Percentiles rank a stretch among this genome's conserved stretches.
Evolutionary conservation across 1,139 yeast genomes (phyloP).

Genomic region (Geotrichum phurueaensis): DNA sequence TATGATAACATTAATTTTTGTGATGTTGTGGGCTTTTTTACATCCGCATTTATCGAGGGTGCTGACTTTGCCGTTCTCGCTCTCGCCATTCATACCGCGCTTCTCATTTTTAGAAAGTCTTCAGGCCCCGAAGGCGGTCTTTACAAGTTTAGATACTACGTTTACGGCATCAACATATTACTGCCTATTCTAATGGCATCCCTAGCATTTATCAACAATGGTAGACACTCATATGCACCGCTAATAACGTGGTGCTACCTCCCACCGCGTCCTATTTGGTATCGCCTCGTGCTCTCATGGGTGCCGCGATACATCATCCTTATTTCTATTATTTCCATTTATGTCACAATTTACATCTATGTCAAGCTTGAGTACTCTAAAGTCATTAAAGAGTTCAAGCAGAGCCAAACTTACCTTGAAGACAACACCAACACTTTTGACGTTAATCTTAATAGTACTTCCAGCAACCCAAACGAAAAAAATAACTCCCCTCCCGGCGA

Average conservation of each 20-base stretch:
- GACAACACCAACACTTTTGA: background rate
- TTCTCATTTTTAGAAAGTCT: constrained; percentile 53
- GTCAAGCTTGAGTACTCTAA: constrained; percentile 43
- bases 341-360: constrained; percentile 65
- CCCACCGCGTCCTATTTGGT: constrained; percentile 71
- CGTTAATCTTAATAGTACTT: constrained; percentile 1
- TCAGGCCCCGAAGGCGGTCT: constrained; percentile 67
- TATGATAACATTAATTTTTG: constrained; percentile 54
- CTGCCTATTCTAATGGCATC: constrained; percentile 68
- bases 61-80: constrained; percentile 80
- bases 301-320: constrained; percentile 69
- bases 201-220: constrained; percentile 55
- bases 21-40: constrained; percentile 76
- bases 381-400: constrained; percentile 29
- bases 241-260: constrained; percentile 77
- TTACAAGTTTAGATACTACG: constrained; percentile 51
- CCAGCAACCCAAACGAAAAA: background rate
- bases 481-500: background rate
- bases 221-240: constrained; percentile 28
- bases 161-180: constrained; percentile 54
- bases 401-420: constrained; percentile 24
- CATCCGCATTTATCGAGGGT: constrained; percentile 78
- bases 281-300: constrained; percentile 72
- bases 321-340: constrained; percentile 56
- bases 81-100: constrained; percentile 76